Conservation (phyloP, 2,329 filamentous ascomycete species). For the Phaeosphaeria sp. region DNA sequence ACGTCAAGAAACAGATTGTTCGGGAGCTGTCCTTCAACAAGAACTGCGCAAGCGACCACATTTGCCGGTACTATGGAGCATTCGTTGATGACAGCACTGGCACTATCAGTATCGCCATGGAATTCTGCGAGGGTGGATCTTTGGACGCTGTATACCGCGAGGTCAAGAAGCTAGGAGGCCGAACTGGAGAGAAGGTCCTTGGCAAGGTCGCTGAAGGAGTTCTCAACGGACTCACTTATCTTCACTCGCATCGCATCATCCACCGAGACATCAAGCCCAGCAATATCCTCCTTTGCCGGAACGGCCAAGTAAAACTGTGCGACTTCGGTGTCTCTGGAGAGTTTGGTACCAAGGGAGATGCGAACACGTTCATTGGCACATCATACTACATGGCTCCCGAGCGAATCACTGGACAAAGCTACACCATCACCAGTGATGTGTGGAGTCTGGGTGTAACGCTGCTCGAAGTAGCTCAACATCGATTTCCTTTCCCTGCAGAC, state of each 20-base stretch:
- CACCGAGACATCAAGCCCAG: constrained; percentile 98
- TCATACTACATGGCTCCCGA: constrained; percentile 99
- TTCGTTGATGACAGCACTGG: constrained; percentile 96
- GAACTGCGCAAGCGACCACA: constrained; percentile 92
- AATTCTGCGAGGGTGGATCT: constrained; percentile 96
- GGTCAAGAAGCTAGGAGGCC: constrained; percentile 91
- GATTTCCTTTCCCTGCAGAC: constrained; percentile 97
- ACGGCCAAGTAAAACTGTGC: constrained; percentile 93
- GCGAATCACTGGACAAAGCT: constrained; percentile 94
- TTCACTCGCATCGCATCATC: constrained; percentile 95
- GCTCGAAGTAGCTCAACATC: constrained; percentile 98
- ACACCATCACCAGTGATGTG: constrained; percentile 98
- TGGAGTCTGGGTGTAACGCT: constrained; percentile 97
- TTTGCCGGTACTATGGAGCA: constrained; percentile 96
- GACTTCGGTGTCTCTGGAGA: constrained; percentile 98
- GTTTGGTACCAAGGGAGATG: constrained; percentile 97
- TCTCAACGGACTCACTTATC: constrained; percentile 89
- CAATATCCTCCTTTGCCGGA: constrained; percentile 90
- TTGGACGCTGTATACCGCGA: constrained; percentile 97
- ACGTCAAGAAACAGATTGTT: constrained; percentile 98
- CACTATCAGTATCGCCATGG: constrained; percentile 98
- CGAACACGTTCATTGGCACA: constrained; percentile 98
- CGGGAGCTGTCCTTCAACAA: constrained; percentile 98
- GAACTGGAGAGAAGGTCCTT: constrained; percentile 95
- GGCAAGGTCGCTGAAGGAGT: constrained; percentile 97